These are phyloP conservation scores for Ganoderma boninense DNA, from an alignment of 1,284 basidiomycete genomes.

Conservation along the genomic window DNA sequence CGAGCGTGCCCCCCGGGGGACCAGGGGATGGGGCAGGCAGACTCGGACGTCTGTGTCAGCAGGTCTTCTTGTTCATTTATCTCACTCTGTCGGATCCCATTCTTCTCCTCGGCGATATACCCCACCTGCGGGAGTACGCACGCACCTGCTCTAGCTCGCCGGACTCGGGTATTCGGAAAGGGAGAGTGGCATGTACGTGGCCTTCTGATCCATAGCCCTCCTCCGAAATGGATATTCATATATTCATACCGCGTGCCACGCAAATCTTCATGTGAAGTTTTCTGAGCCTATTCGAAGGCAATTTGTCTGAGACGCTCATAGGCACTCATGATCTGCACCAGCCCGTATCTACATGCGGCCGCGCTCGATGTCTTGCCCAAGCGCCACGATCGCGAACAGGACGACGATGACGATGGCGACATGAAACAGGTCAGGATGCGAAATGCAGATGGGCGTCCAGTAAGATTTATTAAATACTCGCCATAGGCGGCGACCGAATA, in stretches of 20 bases:
- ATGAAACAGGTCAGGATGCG: not conserved
- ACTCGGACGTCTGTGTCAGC: not conserved
- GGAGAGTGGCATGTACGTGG: not conserved
- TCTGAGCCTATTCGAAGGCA: not conserved
- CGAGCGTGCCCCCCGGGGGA: not conserved
- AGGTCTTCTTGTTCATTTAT: constrained; percentile 4
- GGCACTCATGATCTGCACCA: not conserved
- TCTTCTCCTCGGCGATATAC: constrained; percentile 17
- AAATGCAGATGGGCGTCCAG: constrained; percentile 10
- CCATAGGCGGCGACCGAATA: constrained; percentile 23
- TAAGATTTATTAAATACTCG: constrained; percentile 17
- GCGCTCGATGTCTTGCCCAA: not conserved
- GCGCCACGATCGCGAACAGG: not conserved
- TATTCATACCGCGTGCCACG: not conserved
- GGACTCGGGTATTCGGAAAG: not conserved
- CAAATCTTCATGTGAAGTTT: constrained; percentile 3
- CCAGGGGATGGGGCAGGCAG: not conserved
- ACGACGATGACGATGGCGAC: not conserved
- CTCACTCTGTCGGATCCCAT: constrained; percentile 6
- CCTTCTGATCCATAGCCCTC: not conserved
- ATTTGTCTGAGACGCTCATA: constrained; percentile 4
- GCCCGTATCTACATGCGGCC: not conserved
- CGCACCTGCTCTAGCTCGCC: not conserved
- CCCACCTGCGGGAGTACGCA: not conserved
- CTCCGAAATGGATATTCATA: not conserved